Conservation (phyloP, 192 early-diverging fungal genomes). For the Phycomyces blakesleeanus region DNA sequence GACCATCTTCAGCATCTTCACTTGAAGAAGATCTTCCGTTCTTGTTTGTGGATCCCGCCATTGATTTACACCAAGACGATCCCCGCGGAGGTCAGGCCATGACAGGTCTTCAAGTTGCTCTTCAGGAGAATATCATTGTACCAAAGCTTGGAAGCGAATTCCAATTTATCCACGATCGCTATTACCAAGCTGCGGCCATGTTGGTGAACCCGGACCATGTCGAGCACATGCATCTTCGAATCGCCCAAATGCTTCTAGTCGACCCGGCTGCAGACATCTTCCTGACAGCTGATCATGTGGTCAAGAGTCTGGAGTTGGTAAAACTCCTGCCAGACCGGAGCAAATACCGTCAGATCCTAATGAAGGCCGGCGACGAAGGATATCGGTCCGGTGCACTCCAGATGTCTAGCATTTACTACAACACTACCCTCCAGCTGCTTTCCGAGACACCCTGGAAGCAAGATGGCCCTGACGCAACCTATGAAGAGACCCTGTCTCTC, state of each 20-base stretch:
- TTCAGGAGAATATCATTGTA: slow-evolving; percentile 14
- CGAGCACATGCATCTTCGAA: slow-evolving; percentile 18
- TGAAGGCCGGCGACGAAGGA: slow-evolving; percentile 15
- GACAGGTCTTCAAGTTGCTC: slow-evolving; percentile 9
- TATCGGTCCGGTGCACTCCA: slow-evolving; percentile 12
- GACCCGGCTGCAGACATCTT: slow-evolving; percentile 17
- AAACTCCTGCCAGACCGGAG: background rate
- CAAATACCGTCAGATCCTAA: slow-evolving; percentile 19
- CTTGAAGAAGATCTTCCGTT: background rate
- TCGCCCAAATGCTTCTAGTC: slow-evolving; percentile 8
- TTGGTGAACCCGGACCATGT: background rate
- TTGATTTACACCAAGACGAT: background rate
- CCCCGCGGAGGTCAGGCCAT: slow-evolving; percentile 5
- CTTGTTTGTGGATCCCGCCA: too few relatives aligned
- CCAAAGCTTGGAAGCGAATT: slow-evolving; percentile 8
- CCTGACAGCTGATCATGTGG: slow-evolving; percentile 22
- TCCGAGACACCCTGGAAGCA: slow-evolving; percentile 7
- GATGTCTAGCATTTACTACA: slow-evolving; percentile 15
- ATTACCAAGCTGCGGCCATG: slow-evolving; percentile 21
- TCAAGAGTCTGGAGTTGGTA: slow-evolving; percentile 8
- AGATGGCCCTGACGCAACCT: slow-evolving; percentile 12
- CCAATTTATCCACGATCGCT: slow-evolving; percentile 25
- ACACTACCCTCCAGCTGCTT: slow-evolving; percentile 4
- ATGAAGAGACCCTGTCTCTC: slow-evolving; percentile 19
- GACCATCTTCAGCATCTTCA: background rate